phyloP scores from a whole-genome alignment of 768 basidiomycete species.

The Trametes punicea region DNA sequence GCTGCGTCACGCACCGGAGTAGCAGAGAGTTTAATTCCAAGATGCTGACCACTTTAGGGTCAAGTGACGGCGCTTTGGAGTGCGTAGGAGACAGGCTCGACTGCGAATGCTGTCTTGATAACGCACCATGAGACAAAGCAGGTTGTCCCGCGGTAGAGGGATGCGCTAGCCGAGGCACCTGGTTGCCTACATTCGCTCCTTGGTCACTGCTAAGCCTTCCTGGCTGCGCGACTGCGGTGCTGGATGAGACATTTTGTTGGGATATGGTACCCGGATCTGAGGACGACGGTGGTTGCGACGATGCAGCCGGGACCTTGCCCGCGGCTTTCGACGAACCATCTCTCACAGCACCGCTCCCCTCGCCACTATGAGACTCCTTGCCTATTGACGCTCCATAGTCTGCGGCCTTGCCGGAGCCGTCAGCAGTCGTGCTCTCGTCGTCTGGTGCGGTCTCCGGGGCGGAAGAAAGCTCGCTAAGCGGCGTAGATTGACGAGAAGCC shows the following conservation, averaged over 20 bases:
- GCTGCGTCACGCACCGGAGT: constrained; percentile 48
- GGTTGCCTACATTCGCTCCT: background rate
- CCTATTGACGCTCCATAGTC: background rate
- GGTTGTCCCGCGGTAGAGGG: background rate
- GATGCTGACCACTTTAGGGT: constrained; percentile 56
- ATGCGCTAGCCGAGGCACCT: background rate
- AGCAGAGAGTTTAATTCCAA: constrained; percentile 69
- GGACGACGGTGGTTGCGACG: background rate
- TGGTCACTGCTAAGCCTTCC: background rate
- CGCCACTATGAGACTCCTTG: background rate
- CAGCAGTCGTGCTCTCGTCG: constrained; percentile 39
- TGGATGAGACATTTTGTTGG: background rate
- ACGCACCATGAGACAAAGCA: background rate
- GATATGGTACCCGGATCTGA: background rate
- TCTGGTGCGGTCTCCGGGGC: constrained; percentile 45
- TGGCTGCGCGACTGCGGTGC: background rate
- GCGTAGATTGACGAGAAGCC: constrained; percentile 60
- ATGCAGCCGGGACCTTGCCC: background rate
- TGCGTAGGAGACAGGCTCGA: constrained; percentile 9
- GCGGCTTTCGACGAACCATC: constrained; percentile 2
- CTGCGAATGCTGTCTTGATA: constrained; percentile 9
- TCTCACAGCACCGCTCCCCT: background rate
- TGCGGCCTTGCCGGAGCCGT: constrained; percentile 34
- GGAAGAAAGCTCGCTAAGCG: constrained; percentile 74
- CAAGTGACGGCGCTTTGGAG: constrained; percentile 16